Conservation (phyloP, 1,139 yeast species). For the Kurtzmaniella quercitrusa region DNA sequence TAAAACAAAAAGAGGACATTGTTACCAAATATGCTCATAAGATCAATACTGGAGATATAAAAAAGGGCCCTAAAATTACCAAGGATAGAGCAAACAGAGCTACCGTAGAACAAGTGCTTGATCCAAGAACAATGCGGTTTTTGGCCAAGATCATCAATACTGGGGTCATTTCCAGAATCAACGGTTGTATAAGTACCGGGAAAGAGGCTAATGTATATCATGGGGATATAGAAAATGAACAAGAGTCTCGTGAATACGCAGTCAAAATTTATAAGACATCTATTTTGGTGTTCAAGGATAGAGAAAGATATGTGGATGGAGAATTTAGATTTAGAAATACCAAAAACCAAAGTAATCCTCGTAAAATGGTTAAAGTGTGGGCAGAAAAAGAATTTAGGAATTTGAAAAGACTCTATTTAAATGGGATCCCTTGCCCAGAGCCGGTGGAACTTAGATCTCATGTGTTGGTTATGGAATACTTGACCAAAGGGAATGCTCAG, state of each 20-base stretch:
- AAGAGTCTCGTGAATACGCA: conserved; percentile 58
- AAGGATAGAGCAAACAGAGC: conserved; percentile 91
- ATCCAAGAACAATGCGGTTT: conserved; percentile 87
- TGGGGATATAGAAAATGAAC: conserved; percentile 67
- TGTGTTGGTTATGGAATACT: conserved; percentile 91
- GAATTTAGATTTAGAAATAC: conserved; percentile 88
- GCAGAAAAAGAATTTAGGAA: conserved; percentile 97
- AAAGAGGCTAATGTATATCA: conserved; percentile 98
- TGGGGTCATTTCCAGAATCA: conserved; percentile 78
- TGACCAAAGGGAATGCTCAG: conserved; percentile 72
- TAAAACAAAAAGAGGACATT: conserved; percentile 53
- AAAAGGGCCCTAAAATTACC: conserved; percentile 51
- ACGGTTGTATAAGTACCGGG: conserved; percentile 95
- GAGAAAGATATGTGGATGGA: conserved; percentile 95
- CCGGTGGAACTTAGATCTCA: conserved; percentile 86
- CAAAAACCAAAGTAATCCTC: conserved; percentile 83
- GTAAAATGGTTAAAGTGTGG: conserved; percentile 98
- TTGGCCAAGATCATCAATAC: conserved; percentile 76
- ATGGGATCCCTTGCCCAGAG: conserved; percentile 88
- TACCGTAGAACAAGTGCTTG: conserved; percentile 93
- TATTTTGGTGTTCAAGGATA: conserved; percentile 88
- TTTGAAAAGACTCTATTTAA: conserved; percentile 69
- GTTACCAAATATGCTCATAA: conserved; percentile 58
- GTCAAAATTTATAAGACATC: conserved; percentile 95
- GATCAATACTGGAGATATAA: conserved; percentile 60